Conservation (phyloP, 2,329 filamentous ascomycete genomes). For the Beauveria varroae region DNA sequence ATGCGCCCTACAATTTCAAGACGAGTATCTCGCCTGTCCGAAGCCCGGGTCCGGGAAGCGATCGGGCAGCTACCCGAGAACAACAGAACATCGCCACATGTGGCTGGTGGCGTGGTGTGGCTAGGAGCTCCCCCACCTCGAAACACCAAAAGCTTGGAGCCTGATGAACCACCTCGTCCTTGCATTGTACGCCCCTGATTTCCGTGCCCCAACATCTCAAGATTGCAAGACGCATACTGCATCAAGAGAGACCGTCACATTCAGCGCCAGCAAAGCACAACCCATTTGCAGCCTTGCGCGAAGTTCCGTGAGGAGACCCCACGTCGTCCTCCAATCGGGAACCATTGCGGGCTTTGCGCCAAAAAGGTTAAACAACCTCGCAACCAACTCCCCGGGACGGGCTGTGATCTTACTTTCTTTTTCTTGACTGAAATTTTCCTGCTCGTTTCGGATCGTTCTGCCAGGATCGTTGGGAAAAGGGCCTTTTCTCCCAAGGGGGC, state of each 20-base stretch:
- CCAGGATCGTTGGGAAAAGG: neutral
- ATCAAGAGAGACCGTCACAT: neutral
- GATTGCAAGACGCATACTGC: neutral
- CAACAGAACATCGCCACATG: neutral
- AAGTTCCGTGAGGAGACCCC: neutral
- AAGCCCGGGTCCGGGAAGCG: neutral
- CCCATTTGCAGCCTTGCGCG: neutral
- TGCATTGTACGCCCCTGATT: neutral
- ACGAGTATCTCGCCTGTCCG: neutral
- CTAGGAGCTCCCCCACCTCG: slow-evolving; percentile 4
- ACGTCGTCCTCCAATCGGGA: neutral
- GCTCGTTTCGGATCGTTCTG: neutral
- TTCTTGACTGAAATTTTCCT: neutral
- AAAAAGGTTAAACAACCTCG: neutral
- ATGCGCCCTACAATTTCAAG: neutral
- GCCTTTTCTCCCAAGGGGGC: neutral
- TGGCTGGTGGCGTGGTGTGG: neutral
- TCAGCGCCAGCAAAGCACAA: neutral
- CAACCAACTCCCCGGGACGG: neutral
- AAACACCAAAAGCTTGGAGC: neutral
- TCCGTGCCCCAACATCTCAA: neutral
- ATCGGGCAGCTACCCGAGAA: slow-evolving; percentile 1
- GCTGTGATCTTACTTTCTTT: neutral
- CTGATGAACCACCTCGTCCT: slow-evolving; percentile 1
- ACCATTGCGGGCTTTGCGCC: neutral